Conservation (phyloP, 768 basidiomycete genomes). For the Rhodosporidiobolus sp. region DNA sequence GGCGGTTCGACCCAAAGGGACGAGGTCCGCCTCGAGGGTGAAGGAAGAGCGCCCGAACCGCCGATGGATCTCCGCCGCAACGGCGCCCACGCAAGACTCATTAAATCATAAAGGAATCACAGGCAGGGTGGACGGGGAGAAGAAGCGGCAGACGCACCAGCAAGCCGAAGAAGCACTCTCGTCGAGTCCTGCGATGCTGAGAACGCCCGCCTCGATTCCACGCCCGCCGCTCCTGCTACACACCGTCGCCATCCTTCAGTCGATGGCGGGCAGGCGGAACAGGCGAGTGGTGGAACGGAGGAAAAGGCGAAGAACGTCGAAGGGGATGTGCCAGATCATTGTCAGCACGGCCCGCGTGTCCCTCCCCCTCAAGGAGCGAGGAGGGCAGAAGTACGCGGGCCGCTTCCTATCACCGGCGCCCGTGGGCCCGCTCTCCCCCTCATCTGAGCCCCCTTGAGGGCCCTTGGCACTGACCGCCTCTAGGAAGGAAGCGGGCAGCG, state of each 20-base stretch:
- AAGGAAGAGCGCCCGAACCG: background rate
- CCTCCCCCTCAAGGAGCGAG: constrained; percentile 16
- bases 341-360: constrained; percentile 27
- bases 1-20: background rate
- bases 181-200: too few species aligned
- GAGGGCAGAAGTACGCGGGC: constrained; percentile 3
- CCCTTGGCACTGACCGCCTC: constrained; percentile 33
- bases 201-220: background rate
- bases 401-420: constrained; percentile 30
- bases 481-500: constrained; percentile 29
- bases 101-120: constrained; percentile 29
- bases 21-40: background rate
- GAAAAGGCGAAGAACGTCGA: background rate
- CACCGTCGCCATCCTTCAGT: background rate
- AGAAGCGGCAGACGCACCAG: background rate
- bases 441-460: constrained; percentile 13
- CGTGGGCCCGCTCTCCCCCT: constrained; percentile 15
- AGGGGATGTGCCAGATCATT: constrained; percentile 10
- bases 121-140: background rate
- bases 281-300: background rate
- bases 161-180: background rate
- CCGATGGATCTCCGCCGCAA: background rate
- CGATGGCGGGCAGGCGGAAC: background rate
- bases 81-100: constrained; percentile 15
- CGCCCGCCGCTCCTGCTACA: background rate